phyloP scores from a whole-genome alignment of 192 early-diverging fungal species.

The Umbelopsis vinacea region DNA sequence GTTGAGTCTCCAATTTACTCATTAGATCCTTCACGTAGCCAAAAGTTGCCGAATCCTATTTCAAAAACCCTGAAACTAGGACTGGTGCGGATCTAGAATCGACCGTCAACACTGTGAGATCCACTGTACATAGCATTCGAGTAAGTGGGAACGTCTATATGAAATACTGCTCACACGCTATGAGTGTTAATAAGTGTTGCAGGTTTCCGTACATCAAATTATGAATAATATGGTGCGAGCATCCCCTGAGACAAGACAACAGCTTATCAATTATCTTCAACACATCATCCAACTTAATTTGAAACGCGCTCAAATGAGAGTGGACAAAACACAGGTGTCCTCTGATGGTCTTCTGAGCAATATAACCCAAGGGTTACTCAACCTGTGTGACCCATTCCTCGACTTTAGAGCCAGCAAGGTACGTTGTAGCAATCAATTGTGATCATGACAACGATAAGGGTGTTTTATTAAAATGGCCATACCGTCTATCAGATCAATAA shows the following conservation, averaged over 20 bases:
- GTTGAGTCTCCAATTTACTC: too few relatives aligned
- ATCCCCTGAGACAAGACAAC: constrained; percentile 57
- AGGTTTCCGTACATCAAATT: background rate
- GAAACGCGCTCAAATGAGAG: constrained; percentile 77
- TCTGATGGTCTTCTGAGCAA: constrained; percentile 89
- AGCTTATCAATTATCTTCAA: constrained; percentile 69
- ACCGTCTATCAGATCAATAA: constrained; percentile 55
- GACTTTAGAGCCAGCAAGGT: constrained; percentile 74
- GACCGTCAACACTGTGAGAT: constrained; percentile 60
- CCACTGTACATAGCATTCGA: constrained; percentile 62
- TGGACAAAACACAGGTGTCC: constrained; percentile 73
- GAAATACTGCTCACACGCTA: background rate
- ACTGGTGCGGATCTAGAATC: constrained; percentile 56
- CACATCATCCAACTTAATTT: constrained; percentile 69
- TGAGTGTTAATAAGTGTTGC: background rate
- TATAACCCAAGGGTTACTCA: constrained; percentile 64
- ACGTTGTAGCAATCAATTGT: constrained; percentile 1
- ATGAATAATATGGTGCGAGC: constrained; percentile 71
- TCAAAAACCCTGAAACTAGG: constrained; percentile 57
- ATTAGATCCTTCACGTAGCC: constrained; percentile 30
- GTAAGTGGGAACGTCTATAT: constrained; percentile 1
- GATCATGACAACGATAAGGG: background rate
- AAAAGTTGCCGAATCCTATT: constrained; percentile 48
- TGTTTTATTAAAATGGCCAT: background rate
- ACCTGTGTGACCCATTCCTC: constrained; percentile 85